These are phyloP conservation scores for Aspergillus hortae DNA, from an alignment of 2,329 filamentous ascomycete species.

Conservation along the genomic window DNA sequence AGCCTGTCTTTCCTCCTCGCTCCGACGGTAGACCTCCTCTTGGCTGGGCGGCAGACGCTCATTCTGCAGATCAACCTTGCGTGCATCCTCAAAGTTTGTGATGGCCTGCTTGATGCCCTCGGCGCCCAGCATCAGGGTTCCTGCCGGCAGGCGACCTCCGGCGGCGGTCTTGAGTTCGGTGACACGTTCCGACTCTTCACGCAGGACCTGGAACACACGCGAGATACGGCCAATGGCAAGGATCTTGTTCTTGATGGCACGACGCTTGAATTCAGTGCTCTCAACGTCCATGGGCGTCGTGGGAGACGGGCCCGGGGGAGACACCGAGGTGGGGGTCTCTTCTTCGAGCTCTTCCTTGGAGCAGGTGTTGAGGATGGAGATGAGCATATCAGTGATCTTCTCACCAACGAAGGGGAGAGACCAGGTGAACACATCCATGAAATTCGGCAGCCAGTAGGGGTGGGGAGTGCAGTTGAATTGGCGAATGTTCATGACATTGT, in stretches of 20 bases:
- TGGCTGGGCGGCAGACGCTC: slow-evolving; percentile 88
- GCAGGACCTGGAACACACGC: slow-evolving; percentile 95
- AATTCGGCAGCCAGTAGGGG: slow-evolving; percentile 98
- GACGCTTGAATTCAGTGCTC: slow-evolving; percentile 87
- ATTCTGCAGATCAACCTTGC: slow-evolving; percentile 96
- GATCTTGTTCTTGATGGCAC: slow-evolving; percentile 99
- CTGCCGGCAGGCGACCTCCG: slow-evolving; percentile 85
- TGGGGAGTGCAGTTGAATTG: slow-evolving; percentile 99
- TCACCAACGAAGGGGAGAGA: slow-evolving; percentile 97
- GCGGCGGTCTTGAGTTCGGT: slow-evolving; percentile 97
- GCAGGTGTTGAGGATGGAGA: slow-evolving; percentile 95
- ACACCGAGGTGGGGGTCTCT: slow-evolving; percentile 71
- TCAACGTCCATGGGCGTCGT: slow-evolving; percentile 75
- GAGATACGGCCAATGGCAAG: slow-evolving; percentile 94
- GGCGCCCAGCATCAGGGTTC: slow-evolving; percentile 94
- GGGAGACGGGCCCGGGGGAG: slow-evolving; percentile 67
- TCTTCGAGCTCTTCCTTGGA: slow-evolving; percentile 98
- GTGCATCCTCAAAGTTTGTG: slow-evolving; percentile 90
- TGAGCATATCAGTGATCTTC: slow-evolving; percentile 99
- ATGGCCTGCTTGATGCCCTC: slow-evolving; percentile 99
- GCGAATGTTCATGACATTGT: slow-evolving; percentile 99
- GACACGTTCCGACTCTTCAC: slow-evolving; percentile 94
- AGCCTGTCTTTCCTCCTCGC: slow-evolving; percentile 73
- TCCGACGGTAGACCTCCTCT: slow-evolving; percentile 83
- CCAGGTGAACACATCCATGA: slow-evolving; percentile 99